Percentiles rank a stretch among this genome's conserved stretches.
Conservation (phyloP, 1,284 basidiomycete species). For the Cutaneotrichosporon sp. region DNA sequence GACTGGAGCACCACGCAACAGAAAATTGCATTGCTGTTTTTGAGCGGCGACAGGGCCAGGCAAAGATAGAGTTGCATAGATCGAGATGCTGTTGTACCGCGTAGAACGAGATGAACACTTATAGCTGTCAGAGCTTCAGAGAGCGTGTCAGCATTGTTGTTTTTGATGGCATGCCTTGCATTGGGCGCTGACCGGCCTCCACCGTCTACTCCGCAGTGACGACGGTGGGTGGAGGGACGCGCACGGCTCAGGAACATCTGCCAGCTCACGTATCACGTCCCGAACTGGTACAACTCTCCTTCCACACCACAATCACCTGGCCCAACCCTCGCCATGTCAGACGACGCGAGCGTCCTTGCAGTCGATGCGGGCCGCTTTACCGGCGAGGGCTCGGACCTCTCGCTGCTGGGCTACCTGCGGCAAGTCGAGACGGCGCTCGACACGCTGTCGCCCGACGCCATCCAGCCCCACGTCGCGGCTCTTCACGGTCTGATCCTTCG, state of each 20-base stretch:
- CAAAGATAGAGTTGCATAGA: too few relatives aligned
- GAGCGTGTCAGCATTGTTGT: too few relatives aligned
- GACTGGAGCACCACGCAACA: too few relatives aligned
- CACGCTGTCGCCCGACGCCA: constrained; percentile 16
- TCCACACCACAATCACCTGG: constrained; percentile 4
- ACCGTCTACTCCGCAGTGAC: background rate
- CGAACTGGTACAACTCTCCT: background rate
- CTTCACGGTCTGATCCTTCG: constrained; percentile 42
- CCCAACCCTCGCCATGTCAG: constrained; percentile 13
- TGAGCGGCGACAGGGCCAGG: too few relatives aligned
- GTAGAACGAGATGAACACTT: background rate
- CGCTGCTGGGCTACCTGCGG: constrained; percentile 40
- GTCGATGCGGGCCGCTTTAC: constrained; percentile 33
- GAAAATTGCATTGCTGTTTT: too few relatives aligned
- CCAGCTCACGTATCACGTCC: background rate
- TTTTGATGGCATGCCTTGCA: too few relatives aligned
- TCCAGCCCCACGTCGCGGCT: constrained; percentile 25
- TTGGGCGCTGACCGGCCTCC: background rate
- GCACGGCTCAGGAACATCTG: background rate
- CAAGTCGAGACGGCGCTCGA: constrained; percentile 44
- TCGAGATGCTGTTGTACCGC: too few relatives aligned
- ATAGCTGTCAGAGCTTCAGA: too few relatives aligned
- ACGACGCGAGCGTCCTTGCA: constrained; percentile 15
- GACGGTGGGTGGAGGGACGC: background rate
- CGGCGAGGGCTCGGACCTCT: constrained; percentile 41